Evolutionary conservation across 768 basidiomycete species (phyloP).

Genomic region (Zangia roseola): DNA sequence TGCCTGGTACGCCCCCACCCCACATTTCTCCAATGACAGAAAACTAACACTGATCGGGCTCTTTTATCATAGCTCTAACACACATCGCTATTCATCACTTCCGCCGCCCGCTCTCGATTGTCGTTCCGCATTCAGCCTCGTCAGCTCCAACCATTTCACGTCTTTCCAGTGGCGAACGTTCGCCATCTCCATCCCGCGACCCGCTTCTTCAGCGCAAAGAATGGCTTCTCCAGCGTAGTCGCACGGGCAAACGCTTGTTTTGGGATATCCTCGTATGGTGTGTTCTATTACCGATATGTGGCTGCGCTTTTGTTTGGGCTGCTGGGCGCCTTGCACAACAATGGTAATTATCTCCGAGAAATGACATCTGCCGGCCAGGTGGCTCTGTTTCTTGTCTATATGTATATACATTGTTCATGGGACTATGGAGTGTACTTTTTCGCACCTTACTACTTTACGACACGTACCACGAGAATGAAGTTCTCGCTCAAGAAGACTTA

Average conservation of each 20-base stretch:
- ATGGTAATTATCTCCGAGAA: slow-evolving; percentile 44
- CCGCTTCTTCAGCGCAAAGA: slow-evolving; percentile 87
- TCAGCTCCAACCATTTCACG: slow-evolving; percentile 21
- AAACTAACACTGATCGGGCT: not conserved
- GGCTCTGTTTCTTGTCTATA: not conserved
- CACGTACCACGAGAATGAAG: not conserved
- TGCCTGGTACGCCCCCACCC: slow-evolving; percentile 49
- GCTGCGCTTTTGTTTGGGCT: slow-evolving; percentile 56
- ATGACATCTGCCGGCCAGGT: slow-evolving; percentile 6
- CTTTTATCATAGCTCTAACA: slow-evolving; percentile 56
- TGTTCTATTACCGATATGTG: slow-evolving; percentile 61
- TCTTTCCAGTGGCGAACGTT: slow-evolving; percentile 14
- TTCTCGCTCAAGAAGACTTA: not conserved
- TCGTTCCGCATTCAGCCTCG: slow-evolving; percentile 56
- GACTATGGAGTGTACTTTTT: slow-evolving; percentile 2
- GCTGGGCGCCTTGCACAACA: slow-evolving; percentile 47
- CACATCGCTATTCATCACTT: slow-evolving; percentile 86
- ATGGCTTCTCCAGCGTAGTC: slow-evolving; percentile 70
- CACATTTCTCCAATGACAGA: not conserved
- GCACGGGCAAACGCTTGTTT: slow-evolving; percentile 67
- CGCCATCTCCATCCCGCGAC: slow-evolving; percentile 43
- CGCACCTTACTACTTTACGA: not conserved
- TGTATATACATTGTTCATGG: slow-evolving; percentile 3
- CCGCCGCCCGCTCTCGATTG: slow-evolving; percentile 78
- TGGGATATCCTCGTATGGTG: slow-evolving; percentile 87